Conservation (phyloP, 2,329 filamentous ascomycete species). For the Penicillium sp. region DNA sequence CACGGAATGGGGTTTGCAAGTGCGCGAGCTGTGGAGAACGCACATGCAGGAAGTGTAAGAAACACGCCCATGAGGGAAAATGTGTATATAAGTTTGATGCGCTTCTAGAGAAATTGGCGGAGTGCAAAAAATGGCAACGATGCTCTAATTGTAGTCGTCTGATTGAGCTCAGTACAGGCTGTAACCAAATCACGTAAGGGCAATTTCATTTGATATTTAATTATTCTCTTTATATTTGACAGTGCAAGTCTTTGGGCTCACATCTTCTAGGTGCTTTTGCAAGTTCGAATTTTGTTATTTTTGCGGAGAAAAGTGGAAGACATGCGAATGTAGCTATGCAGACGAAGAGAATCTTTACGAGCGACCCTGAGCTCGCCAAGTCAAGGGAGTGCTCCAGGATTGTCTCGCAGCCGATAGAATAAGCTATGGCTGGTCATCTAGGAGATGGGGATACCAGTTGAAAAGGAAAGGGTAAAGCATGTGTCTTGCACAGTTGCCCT, state of each 20-base stretch:
- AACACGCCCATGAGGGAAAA: not conserved
- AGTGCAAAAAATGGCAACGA: not conserved
- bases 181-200: constrained; percentile 4
- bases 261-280: constrained; percentile 1
- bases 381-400: not conserved
- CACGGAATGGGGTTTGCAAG: not conserved
- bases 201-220: not conserved
- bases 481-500: not conserved
- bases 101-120: constrained; percentile 1
- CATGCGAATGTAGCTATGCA: not conserved
- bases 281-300: constrained; percentile 1
- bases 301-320: not conserved
- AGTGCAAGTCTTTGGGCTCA: not conserved
- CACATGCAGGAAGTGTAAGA: constrained; percentile 4
- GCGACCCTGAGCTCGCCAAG: not conserved
- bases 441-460: not conserved
- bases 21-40: not conserved
- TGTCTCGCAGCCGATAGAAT: not conserved
- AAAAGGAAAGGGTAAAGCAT: not conserved
- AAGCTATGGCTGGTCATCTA: not conserved
- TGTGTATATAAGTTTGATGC: not conserved
- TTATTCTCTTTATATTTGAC: not conserved
- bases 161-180: constrained; percentile 2
- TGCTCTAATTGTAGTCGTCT: constrained; percentile 1
- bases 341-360: not conserved